Evolutionary conservation across 2,329 filamentous ascomycete genomes (phyloP).

Genomic region (Hymenoscyphus albidus): DNA sequence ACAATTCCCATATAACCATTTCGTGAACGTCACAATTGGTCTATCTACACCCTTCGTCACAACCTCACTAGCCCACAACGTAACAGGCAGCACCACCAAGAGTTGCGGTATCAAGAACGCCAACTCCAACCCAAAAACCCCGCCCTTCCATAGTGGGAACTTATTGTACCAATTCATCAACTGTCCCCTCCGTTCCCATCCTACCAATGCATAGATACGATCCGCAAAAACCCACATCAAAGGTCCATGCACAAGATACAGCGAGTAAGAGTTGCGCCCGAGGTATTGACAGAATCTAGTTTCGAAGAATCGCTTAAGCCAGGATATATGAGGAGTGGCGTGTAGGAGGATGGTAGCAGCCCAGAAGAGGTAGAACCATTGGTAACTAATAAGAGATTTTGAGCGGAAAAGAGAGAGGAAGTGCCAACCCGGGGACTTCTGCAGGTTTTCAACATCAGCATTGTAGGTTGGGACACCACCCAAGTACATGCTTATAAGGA

Average conservation of each 20-base stretch:
- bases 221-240: constrained; percentile 58
- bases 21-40: constrained; percentile 47
- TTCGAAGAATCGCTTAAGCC: constrained; percentile 57
- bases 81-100: constrained; percentile 46
- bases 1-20: constrained; percentile 2
- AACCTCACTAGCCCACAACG: constrained; percentile 46
- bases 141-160: constrained; percentile 60
- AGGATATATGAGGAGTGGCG: constrained; percentile 51
- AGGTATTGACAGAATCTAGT: constrained; percentile 56
- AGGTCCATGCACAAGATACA: constrained; percentile 64
- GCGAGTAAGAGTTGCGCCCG: constrained; percentile 56
- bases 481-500: constrained; percentile 52
- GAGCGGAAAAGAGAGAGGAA: constrained; percentile 52
- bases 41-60: constrained; percentile 44
- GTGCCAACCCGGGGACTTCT: constrained; percentile 47
- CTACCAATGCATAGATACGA: constrained; percentile 58
- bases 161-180: constrained; percentile 54
- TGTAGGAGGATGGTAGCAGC: constrained; percentile 55
- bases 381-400: constrained; percentile 60
- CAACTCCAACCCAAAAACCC: constrained; percentile 44
- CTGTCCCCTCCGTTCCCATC: constrained; percentile 46
- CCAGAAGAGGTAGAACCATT: constrained; percentile 66
- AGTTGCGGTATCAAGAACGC: constrained; percentile 53
- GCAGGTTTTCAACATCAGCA: constrained; percentile 46
- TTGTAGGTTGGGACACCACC: constrained; percentile 57